A percentile compares a stretch with the other conserved stretches of the same genome.
Conservation (phyloP, 2,329 filamentous ascomycete species). For the Colletotrichum liaoningense region DNA sequence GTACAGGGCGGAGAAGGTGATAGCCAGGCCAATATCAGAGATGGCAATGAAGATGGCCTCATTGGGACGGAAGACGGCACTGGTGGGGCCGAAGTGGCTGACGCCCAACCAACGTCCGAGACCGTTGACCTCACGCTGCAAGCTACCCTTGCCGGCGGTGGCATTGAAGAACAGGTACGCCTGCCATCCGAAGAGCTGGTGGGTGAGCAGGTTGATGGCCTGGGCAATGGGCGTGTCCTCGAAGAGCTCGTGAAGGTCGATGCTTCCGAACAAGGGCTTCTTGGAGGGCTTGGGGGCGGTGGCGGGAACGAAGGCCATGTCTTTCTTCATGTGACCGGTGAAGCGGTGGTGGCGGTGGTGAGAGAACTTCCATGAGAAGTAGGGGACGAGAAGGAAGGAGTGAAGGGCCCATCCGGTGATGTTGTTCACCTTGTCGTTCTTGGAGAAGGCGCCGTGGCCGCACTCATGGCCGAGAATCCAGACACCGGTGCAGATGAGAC, state of each 20-base stretch:
- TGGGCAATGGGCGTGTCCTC: conserved; percentile 73
- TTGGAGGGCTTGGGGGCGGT: conserved; percentile 51
- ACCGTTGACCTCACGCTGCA: conserved; percentile 53
- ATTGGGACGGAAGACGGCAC: conserved; percentile 68
- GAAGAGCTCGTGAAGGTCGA: conserved; percentile 63
- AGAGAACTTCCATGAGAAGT: conserved; percentile 79
- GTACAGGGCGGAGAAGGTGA: conserved; percentile 63
- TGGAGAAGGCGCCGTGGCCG: conserved; percentile 76
- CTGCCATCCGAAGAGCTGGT: conserved; percentile 75
- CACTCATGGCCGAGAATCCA: conserved; percentile 80
- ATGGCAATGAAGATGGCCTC: conserved; percentile 68
- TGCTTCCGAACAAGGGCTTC: conserved; percentile 47
- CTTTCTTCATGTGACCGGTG: conserved; percentile 75
- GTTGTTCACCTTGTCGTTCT: conserved; percentile 67
- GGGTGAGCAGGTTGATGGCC: conserved; percentile 64
- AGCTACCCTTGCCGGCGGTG: conserved; percentile 59
- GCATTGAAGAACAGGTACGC: conserved; percentile 72
- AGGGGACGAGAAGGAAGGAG: conserved; percentile 74
- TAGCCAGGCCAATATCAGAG: conserved; percentile 69
- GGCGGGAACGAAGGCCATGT: conserved; percentile 72
- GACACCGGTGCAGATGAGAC: conserved; percentile 74
- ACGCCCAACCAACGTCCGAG: conserved; percentile 53
- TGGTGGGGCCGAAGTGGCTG: conserved; percentile 72
- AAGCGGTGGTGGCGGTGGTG: conserved; percentile 78
- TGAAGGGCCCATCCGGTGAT: conserved; percentile 73